Evolutionary conservation across 805 yeast genomes (phyloP).

Genomic region (Metschnikowia borealis): DNA sequence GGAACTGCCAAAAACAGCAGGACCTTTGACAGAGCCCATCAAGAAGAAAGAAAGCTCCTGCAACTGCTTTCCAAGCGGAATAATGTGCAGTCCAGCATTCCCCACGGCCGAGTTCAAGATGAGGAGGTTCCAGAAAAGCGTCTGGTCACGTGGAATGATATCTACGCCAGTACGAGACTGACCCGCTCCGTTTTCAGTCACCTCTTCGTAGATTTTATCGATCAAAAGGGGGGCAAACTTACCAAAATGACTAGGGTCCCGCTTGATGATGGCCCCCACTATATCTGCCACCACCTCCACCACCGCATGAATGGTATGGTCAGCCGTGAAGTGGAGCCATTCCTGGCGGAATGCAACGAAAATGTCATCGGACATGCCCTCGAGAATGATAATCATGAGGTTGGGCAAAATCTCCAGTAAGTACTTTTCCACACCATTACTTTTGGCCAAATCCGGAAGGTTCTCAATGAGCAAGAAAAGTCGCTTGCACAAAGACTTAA

Average conservation of each 20-base stretch:
- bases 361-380: slow-evolving; percentile 57
- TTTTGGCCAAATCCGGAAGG: slow-evolving; percentile 55
- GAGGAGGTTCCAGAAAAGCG: slow-evolving; percentile 65
- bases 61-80: slow-evolving; percentile 44
- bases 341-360: slow-evolving; percentile 44
- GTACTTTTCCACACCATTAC: slow-evolving; percentile 50
- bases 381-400: slow-evolving; percentile 35
- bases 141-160: slow-evolving; percentile 71
- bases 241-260: slow-evolving; percentile 50
- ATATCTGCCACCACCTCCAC: slow-evolving; percentile 68
- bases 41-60: slow-evolving; percentile 42
- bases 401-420: slow-evolving; percentile 34
- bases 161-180: slow-evolving; percentile 60
- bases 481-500: slow-evolving; percentile 53
- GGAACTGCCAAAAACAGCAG: slow-evolving; percentile 56
- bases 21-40: slow-evolving; percentile 55
- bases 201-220: slow-evolving; percentile 57
- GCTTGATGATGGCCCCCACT: slow-evolving; percentile 65
- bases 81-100: slow-evolving; percentile 54
- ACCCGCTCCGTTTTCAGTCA: slow-evolving; percentile 80
- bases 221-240: slow-evolving; percentile 43
- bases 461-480: slow-evolving; percentile 64
- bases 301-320: slow-evolving; percentile 55
- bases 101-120: slow-evolving; percentile 68
- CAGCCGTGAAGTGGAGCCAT: slow-evolving; percentile 55